Evolutionary conservation across 345 rosid species (phyloP).

Genomic region (Populus simonii): DNA sequence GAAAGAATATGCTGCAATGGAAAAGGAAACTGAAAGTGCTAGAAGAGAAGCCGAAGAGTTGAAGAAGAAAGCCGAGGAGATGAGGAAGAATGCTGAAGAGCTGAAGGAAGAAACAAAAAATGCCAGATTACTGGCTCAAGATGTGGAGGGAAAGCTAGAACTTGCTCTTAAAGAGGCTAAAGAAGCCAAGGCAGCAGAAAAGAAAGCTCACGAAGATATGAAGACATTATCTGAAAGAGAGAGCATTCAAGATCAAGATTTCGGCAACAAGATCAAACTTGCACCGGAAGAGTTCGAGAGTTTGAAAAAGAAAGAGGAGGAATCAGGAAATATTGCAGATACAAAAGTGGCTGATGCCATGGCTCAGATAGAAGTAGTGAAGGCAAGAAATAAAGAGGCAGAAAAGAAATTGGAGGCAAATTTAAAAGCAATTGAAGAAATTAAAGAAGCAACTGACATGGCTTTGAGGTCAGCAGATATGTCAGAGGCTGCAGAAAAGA

Average conservation of each 20-base stretch:
- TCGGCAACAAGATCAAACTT: constrained; percentile 46
- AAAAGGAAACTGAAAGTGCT: constrained; percentile 15
- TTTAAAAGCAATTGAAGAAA: constrained; percentile 57
- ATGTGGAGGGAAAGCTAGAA: constrained; percentile 49
- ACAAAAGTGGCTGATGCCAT: constrained; percentile 45
- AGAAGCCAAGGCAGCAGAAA: constrained; percentile 57
- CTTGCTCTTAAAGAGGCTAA: constrained; percentile 40
- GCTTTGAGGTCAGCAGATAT: constrained; percentile 68
- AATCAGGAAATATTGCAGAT: constrained; percentile 41
- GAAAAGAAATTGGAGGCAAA: constrained; percentile 50
- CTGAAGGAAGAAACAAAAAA: constrained; percentile 50
- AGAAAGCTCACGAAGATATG: constrained; percentile 48
- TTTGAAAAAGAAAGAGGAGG: constrained; percentile 48
- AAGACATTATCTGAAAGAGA: constrained; percentile 38
- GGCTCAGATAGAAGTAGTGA: constrained; percentile 47
- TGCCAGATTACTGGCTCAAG: constrained; percentile 30
- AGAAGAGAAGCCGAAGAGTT: constrained; percentile 44
- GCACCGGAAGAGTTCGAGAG: constrained; percentile 51
- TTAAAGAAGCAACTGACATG: constrained; percentile 59
- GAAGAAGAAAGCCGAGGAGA: constrained; percentile 50
- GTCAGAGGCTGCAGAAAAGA: constrained; percentile 64
- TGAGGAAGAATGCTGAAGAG: constrained; percentile 34
- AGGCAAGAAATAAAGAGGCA: constrained; percentile 35
- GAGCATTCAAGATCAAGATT: constrained; percentile 13
- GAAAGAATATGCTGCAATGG: constrained; percentile 4